These are phyloP conservation scores for Colletotrichum abscissum DNA, from an alignment of 2,329 filamentous ascomycete genomes.

Conservation along the genomic window DNA sequence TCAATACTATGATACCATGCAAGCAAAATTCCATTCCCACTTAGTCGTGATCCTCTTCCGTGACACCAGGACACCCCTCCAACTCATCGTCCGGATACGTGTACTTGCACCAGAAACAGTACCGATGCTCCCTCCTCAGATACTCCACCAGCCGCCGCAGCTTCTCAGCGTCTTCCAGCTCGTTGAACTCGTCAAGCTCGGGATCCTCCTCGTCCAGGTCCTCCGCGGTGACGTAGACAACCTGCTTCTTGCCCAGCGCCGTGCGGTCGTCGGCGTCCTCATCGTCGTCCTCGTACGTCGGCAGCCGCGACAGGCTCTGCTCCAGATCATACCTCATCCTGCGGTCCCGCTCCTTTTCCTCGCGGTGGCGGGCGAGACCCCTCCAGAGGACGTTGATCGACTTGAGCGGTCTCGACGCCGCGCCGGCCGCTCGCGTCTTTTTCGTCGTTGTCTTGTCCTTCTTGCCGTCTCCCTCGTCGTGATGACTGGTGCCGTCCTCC, in stretches of 20 bases:
- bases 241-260: slow-evolving; percentile 71
- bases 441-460: slow-evolving; percentile 48
- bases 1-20: background rate
- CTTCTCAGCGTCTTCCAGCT: slow-evolving; percentile 73
- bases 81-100: slow-evolving; percentile 78
- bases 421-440: slow-evolving; percentile 41
- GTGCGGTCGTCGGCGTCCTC: slow-evolving; percentile 77
- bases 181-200: slow-evolving; percentile 84
- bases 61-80: slow-evolving; percentile 89
- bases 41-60: slow-evolving; percentile 83
- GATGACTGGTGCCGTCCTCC: no score
- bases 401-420: slow-evolving; percentile 64
- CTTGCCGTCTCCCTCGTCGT: slow-evolving; percentile 35
- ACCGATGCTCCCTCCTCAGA: slow-evolving; percentile 77
- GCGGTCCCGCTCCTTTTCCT: slow-evolving; percentile 76
- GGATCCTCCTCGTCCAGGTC: slow-evolving; percentile 82
- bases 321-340: slow-evolving; percentile 74
- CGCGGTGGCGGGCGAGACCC: slow-evolving; percentile 75
- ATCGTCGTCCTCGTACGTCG: slow-evolving; percentile 75
- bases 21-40: background rate
- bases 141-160: slow-evolving; percentile 74
- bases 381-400: slow-evolving; percentile 85
- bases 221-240: slow-evolving; percentile 69
- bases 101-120: slow-evolving; percentile 98
- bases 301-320: slow-evolving; percentile 71